These are phyloP conservation scores for Phaffia australis DNA, from an alignment of 768 basidiomycete genomes.

Conservation along the genomic window DNA sequence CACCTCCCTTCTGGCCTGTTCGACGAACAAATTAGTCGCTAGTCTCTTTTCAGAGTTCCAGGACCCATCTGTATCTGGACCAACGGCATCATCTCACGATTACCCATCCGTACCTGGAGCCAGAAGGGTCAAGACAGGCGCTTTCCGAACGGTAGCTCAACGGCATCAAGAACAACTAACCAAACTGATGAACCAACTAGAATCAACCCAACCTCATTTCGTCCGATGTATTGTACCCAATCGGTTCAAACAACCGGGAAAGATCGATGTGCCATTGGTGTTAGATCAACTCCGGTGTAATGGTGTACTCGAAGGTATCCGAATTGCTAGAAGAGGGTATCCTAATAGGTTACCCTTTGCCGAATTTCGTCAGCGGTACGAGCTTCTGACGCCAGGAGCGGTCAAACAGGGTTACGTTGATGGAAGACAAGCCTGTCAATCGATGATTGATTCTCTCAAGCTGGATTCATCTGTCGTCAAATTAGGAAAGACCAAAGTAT, in stretches of 20 bases:
- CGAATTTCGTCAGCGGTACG: constrained; percentile 94
- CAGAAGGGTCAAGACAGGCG: constrained; percentile 68
- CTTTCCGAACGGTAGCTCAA: constrained; percentile 90
- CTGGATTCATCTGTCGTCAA: constrained; percentile 74
- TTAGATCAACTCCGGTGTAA: constrained; percentile 95
- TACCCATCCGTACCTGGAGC: constrained; percentile 24
- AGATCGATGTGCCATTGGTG: constrained; percentile 85
- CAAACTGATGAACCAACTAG: constrained; percentile 79
- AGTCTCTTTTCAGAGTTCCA: constrained; percentile 71
- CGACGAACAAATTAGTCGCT: constrained; percentile 70
- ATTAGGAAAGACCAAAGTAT: constrained; percentile 93
- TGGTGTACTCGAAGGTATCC: constrained; percentile 96
- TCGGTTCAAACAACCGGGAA: constrained; percentile 73
- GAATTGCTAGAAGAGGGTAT: constrained; percentile 92
- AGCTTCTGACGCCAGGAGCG: constrained; percentile 84
- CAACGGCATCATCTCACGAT: constrained; percentile 27
- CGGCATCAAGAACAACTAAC: constrained; percentile 90
- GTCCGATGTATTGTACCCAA: constrained; percentile 98
- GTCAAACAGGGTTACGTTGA: constrained; percentile 96
- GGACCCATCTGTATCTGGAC: constrained; percentile 38
- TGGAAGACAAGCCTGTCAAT: constrained; percentile 80
- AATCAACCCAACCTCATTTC: constrained; percentile 93
- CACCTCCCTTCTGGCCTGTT: constrained; percentile 71
- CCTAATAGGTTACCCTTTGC: constrained; percentile 94
- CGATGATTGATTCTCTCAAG: constrained; percentile 80